Conservation (phyloP, 1,284 basidiomycete species). For the Tetrapyrgos nigripes region DNA sequence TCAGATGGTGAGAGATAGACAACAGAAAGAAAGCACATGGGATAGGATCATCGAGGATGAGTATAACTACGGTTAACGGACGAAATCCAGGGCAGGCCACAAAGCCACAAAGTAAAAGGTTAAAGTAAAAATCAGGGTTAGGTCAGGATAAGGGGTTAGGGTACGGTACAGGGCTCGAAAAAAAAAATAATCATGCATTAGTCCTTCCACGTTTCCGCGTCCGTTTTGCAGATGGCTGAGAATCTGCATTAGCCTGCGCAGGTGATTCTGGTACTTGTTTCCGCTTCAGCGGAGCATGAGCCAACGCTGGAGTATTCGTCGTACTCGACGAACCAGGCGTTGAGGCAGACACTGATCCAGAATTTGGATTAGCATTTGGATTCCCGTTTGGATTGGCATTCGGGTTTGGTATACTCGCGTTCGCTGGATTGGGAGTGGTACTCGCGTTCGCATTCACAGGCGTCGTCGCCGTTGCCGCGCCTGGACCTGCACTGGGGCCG, state of each 20-base stretch:
- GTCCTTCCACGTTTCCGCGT: not conserved
- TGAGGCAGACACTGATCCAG: conserved; percentile 1
- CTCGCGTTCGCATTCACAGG: not conserved
- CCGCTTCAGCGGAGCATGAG: conserved; percentile 66
- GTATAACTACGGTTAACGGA: too few relatives aligned
- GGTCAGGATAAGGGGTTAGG: too few relatives aligned
- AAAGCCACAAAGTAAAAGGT: too few relatives aligned
- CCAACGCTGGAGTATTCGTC: conserved; percentile 55
- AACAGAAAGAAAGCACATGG: too few relatives aligned
- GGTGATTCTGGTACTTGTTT: conserved; percentile 47
- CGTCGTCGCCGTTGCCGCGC: conserved; percentile 27
- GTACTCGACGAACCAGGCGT: conserved; percentile 40
- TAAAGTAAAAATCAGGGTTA: too few relatives aligned
- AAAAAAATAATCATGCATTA: not conserved
- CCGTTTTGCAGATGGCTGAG: not conserved
- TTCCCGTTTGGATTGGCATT: too few relatives aligned
- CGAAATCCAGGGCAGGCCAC: too few relatives aligned
- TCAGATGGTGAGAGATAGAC: too few relatives aligned
- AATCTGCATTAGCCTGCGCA: not conserved
- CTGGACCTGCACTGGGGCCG: conserved; percentile 20
- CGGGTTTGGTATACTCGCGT: not conserved
- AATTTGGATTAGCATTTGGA: not conserved
- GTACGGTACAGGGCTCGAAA: too few relatives aligned
- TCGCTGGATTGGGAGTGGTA: not conserved
- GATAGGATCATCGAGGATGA: too few relatives aligned